phyloP scores from a whole-genome alignment of 2,329 filamentous ascomycete species.

The Aaosphaeria pasadenensis region DNA sequence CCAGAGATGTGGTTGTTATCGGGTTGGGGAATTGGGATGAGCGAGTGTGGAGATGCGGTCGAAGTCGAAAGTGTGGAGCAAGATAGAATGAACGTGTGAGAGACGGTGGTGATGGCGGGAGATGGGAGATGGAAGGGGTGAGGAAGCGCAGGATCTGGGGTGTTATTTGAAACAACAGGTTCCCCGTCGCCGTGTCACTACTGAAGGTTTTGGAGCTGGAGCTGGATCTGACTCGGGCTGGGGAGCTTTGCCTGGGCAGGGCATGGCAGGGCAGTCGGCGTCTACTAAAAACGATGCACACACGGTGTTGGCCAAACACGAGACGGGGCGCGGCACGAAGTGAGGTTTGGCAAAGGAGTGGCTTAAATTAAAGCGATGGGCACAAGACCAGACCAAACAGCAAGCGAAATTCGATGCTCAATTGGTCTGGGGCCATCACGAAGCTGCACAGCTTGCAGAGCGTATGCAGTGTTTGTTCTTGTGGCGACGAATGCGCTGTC shows the following conservation, averaged over 20 bases:
- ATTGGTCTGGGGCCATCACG: too few relatives aligned
- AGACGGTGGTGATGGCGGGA: not conserved
- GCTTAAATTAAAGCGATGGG: too few relatives aligned
- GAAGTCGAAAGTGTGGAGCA: slow-evolving; percentile 4
- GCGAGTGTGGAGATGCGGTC: slow-evolving; percentile 19
- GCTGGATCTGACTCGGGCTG: slow-evolving; percentile 1
- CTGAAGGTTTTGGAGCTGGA: slow-evolving; percentile 1
- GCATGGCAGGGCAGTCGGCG: not conserved
- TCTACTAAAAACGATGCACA: not conserved
- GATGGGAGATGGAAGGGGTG: slow-evolving; percentile 1
- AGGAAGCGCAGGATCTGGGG: too few relatives aligned
- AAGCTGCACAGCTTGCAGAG: too few relatives aligned
- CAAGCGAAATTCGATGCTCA: too few relatives aligned
- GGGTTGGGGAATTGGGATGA: slow-evolving; percentile 2
- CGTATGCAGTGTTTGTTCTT: too few relatives aligned
- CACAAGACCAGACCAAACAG: too few relatives aligned
- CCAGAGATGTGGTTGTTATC: too few relatives aligned
- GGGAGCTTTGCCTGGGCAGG: slow-evolving; percentile 2
- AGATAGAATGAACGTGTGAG: not conserved
- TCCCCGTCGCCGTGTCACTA: not conserved
- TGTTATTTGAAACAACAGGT: too few relatives aligned
- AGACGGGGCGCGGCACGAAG: not conserved
- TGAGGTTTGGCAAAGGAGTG: too few relatives aligned
- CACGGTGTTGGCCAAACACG: not conserved
- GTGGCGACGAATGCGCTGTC: too few relatives aligned